phyloP scores from a whole-genome alignment of 352 stramenopile genomes.

The Globisporangium rhizosaccharum region DNA sequence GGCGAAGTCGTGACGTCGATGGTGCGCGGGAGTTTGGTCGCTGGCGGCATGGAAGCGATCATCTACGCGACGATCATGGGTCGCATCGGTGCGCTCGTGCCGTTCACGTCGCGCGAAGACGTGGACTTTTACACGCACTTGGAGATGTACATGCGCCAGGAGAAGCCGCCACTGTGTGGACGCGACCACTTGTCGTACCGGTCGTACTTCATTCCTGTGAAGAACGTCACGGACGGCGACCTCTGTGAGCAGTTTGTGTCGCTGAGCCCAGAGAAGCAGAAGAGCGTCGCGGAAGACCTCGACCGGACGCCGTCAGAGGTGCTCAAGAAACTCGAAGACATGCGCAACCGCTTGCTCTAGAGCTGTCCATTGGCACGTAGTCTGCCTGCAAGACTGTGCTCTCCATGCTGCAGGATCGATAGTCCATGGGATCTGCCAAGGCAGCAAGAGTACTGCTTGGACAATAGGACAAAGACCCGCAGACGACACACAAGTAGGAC shows the following conservation, averaged over 20 bases:
- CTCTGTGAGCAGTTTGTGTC: conserved; percentile 95
- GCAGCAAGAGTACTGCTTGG: not conserved
- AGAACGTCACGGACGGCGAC: conserved; percentile 98
- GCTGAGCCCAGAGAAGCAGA: conserved; percentile 92
- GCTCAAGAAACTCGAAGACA: conserved; percentile 99
- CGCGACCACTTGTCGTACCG: conserved; percentile 97
- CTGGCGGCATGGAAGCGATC: conserved; percentile 94
- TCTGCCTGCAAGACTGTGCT: conserved; percentile 5
- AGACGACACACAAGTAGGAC: not conserved
- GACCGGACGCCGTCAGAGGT: conserved; percentile 95
- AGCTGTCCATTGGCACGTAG: conserved; percentile 1
- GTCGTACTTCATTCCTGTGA: conserved; percentile 97
- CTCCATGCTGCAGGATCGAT: too few species aligned
- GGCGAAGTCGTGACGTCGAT: conserved; percentile 98
- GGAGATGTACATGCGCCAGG: conserved; percentile 94
- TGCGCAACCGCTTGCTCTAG: conserved; percentile 95
- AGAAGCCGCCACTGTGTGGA: conserved; percentile 90
- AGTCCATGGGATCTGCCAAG: too few species aligned
- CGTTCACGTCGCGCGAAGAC: conserved; percentile 95
- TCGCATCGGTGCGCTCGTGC: conserved; percentile 94
- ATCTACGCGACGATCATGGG: conserved; percentile 98
- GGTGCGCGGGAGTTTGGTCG: conserved; percentile 92
- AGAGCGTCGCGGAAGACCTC: conserved; percentile 94
- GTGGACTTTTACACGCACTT: conserved; percentile 98
- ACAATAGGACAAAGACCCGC: not conserved